Percentiles rank a stretch among this genome's conserved stretches.
Evolutionary conservation across 2,329 filamentous ascomycete genomes (phyloP).

Genomic region (Colletotrichum viniferum): DNA sequence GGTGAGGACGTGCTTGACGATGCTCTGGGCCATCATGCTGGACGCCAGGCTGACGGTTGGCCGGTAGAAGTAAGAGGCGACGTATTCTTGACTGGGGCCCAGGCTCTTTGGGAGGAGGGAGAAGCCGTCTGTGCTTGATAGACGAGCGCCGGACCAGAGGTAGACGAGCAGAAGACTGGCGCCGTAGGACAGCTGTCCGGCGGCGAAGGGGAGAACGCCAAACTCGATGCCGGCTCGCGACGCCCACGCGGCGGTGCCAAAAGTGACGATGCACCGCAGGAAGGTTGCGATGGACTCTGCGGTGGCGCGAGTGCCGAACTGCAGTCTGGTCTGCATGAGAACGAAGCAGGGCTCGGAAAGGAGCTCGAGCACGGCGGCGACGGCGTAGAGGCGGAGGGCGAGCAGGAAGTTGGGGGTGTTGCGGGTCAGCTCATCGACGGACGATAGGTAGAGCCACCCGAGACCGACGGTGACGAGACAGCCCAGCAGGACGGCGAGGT

Average conservation of each 20-base stretch:
- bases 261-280: conserved; percentile 76
- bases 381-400: conserved; percentile 59
- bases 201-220: conserved; percentile 86
- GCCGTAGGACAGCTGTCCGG: conserved; percentile 84
- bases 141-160: conserved; percentile 58
- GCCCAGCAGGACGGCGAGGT: conserved; percentile 76
- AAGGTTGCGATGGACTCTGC: conserved; percentile 87
- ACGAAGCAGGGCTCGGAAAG: conserved; percentile 89
- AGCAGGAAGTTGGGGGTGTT: conserved; percentile 67
- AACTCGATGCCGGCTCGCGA: conserved; percentile 55
- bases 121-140: conserved; percentile 66
- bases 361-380: conserved; percentile 73
- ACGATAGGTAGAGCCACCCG: conserved; percentile 69
- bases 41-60: conserved; percentile 74
- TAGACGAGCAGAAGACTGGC: conserved; percentile 73
- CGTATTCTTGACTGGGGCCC: conserved; percentile 41
- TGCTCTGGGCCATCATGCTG: conserved; percentile 86
- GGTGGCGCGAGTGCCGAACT: conserved; percentile 79
- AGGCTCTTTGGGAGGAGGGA: conserved; percentile 65
- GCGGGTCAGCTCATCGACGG: conserved; percentile 48
- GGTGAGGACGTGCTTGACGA: conserved; percentile 91
- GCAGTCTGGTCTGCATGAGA: conserved; percentile 79
- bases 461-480: conserved; percentile 66
- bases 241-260: conserved; percentile 71
- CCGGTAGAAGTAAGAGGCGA: conserved; percentile 67